Evolutionary conservation across 352 stramenopile genomes (phyloP).

Genomic region (Pythium vanterpoolii): DNA sequence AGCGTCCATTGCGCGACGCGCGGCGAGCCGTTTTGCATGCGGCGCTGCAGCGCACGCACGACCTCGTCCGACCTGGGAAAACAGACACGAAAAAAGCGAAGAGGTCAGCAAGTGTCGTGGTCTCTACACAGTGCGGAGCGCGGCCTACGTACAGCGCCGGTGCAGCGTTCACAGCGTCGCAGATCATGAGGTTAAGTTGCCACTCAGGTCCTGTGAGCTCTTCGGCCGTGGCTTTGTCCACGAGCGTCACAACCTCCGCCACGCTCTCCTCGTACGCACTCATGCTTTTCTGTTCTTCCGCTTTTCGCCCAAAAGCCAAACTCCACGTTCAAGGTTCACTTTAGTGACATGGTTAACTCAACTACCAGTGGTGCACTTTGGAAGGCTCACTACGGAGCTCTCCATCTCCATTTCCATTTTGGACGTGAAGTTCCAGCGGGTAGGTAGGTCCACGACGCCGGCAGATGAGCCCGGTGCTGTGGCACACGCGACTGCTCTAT

Average conservation of each 20-base stretch:
- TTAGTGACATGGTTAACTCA: conserved; percentile 3
- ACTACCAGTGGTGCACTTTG: neutral
- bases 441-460: too few relatives aligned
- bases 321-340: conserved; percentile 18
- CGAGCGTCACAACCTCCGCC: conserved; percentile 39
- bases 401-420: neutral
- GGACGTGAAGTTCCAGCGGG: neutral
- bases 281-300: conserved; percentile 23
- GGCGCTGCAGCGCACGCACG: conserved; percentile 51
- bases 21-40: conserved; percentile 47
- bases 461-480: conserved; percentile 31
- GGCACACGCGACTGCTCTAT: conserved; percentile 60
- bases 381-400: neutral
- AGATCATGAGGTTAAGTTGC: conserved; percentile 72
- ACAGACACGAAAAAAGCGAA: conserved; percentile 1
- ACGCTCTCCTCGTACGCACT: conserved; percentile 39
- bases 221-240: conserved; percentile 56
- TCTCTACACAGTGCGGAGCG: neutral
- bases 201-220: conserved; percentile 52
- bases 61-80: conserved; percentile 53
- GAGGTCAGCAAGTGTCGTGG: neutral
- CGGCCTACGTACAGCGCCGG: conserved; percentile 32
- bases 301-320: neutral
- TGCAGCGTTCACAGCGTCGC: conserved; percentile 60
- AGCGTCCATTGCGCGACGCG: conserved; percentile 52